These are phyloP conservation scores for Pyrrhoderma lamaoense DNA, from an alignment of 1,284 basidiomycete species.

Conservation along the genomic window DNA sequence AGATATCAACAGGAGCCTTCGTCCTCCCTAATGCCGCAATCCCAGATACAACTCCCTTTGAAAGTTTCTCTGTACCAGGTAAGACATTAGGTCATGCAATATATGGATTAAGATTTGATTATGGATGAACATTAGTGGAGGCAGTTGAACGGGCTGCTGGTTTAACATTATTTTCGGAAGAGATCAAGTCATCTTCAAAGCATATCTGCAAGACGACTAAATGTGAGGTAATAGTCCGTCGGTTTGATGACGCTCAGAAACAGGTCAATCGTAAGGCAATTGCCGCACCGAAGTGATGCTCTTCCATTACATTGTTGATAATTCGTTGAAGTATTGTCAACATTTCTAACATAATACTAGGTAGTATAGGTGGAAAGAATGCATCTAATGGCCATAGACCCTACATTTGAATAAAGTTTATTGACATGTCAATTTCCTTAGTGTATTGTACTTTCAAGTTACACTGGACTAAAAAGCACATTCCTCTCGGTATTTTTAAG, in stretches of 20 bases:
- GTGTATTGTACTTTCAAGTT: no score
- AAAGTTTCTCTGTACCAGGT: slow-evolving; percentile 79
- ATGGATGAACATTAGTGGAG: slow-evolving; percentile 50
- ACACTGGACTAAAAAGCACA: no score
- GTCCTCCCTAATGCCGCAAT: slow-evolving; percentile 89
- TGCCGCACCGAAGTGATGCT: slow-evolving; percentile 41
- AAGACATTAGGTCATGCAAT: slow-evolving; percentile 22
- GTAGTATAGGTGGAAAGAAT: no score
- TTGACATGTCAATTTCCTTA: no score
- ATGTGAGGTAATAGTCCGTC: slow-evolving; percentile 78
- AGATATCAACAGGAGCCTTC: slow-evolving; percentile 87
- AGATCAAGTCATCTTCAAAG: slow-evolving; percentile 72
- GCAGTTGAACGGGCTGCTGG: slow-evolving; percentile 90
- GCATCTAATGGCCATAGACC: no score
- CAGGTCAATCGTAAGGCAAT: slow-evolving; percentile 40
- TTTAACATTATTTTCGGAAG: slow-evolving; percentile 81
- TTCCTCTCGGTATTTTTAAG: no score
- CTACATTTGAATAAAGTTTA: no score
- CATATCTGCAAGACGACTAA: slow-evolving; percentile 84
- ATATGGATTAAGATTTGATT: no score
- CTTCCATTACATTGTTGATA: no score
- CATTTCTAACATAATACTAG: no score
- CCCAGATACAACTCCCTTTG: slow-evolving; percentile 73
- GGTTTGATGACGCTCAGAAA: slow-evolving; percentile 86
- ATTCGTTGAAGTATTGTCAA: no score